Evolutionary conservation across 345 rosid species (phyloP), one percentile per base, ranked within the genome.

Genomic region (Gossypium stocksii): DNA sequence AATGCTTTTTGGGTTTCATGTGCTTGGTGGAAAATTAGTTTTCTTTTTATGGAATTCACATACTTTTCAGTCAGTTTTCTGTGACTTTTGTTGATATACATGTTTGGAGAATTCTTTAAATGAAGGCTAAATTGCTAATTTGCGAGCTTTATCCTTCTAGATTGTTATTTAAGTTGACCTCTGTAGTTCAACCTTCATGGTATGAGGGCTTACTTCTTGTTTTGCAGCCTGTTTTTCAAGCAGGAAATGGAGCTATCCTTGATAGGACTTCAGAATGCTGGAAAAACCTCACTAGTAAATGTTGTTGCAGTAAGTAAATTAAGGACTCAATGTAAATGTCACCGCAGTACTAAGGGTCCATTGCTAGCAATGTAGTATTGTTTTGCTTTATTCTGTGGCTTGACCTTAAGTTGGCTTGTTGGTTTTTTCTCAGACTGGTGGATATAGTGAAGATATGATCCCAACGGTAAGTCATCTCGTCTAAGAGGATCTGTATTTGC

Each of bases 391-490:
- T 56, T 79, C 48, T 74, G 62, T 57, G 43, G 19, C 23, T 46
- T 73, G 54, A 78, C 60, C 23, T 45, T 57, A 72, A 53, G 41
- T 58, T 72, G 62, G 23, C 53, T 73, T 74, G 22, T 70, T 71
- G 75, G 15, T 4, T 34, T 75, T 48, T 80, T 70, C 34, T 64
- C 74, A 79, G 94, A 92, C 94, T 69, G 94, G 94, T 80, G 97
- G 94, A 72, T 92, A 89, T 74, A 92, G 97, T 62, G 94, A 92
- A 84, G 97, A 92, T 76, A 92, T 92, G 97, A 92, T 92, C 72
- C 97, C 97, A n/a, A 92, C 95, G 43, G 94, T 90, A 22, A 54
- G 88, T 48, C 7, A 22, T 69, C 38, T 77, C 64, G 72, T 71
- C 66, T 58, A 20, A 48, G 65, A 48, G 14, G 23, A 60, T 27